These are phyloP conservation scores for Schizonepeta tenuifolia DNA, from an alignment of 257 asterid species.

Conservation along the genomic window DNA sequence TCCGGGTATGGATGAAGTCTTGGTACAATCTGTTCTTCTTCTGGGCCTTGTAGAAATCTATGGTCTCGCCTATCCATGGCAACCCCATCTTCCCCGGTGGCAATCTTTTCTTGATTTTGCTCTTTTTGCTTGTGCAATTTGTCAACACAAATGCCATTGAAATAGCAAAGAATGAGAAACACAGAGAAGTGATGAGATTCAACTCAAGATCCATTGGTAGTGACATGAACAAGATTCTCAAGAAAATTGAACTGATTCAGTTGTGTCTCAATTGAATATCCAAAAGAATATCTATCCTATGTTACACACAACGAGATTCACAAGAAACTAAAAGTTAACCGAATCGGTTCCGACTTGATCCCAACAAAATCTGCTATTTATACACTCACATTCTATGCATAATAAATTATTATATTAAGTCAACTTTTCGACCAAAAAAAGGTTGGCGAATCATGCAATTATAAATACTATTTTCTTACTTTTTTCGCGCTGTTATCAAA, in stretches of 20 bases:
- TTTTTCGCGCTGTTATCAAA: too few relatives aligned
- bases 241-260: background rate
- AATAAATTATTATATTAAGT: slow-evolving; percentile 26
- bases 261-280: slow-evolving; percentile 4
- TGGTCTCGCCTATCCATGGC: slow-evolving; percentile 89
- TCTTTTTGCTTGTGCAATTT: slow-evolving; percentile 24
- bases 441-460: slow-evolving; percentile 49
- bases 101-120: slow-evolving; percentile 41
- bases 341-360: slow-evolving; percentile 1
- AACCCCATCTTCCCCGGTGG: slow-evolving; percentile 83
- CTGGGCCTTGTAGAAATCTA: slow-evolving; percentile 74
- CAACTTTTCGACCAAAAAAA: slow-evolving; percentile 32
- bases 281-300: slow-evolving; percentile 5
- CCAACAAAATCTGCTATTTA: slow-evolving; percentile 21
- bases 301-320: slow-evolving; percentile 27
- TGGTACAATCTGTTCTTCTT: slow-evolving; percentile 63
- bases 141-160: slow-evolving; percentile 37
- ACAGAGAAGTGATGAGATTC: slow-evolving; percentile 32
- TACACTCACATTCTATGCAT: slow-evolving; percentile 37
- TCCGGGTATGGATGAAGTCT: slow-evolving; percentile 69
- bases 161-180: slow-evolving; percentile 32
- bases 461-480: too few relatives aligned
- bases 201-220: slow-evolving; percentile 44
- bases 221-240: slow-evolving; percentile 23
- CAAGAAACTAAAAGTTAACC: background rate